Evolutionary conservation across 495 filamentous ascomycete genomes (phyloP), one percentile per base, ranked within the genome.

Genomic region (Xylaria sp.): DNA sequence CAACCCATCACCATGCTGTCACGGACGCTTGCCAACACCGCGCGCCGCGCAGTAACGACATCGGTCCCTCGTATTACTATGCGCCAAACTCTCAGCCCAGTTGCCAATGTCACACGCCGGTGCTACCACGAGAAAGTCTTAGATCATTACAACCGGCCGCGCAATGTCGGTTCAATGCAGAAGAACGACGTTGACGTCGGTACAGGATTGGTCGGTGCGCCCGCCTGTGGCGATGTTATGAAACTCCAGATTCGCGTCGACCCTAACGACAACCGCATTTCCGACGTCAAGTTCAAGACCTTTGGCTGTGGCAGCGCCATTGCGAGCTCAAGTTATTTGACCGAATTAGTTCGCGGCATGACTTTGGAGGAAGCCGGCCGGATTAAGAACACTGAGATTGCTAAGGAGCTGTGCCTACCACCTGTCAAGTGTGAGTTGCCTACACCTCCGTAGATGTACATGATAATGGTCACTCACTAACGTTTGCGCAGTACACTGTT

Each of bases 221-320:
- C 94, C 59, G 92, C 92, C 21, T 89, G 92, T 80, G 95, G 96
- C 82, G 95, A 98, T 82, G 95, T 98, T 73, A 99, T 99, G 93
- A 97, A 97, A 81, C 90, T 99, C 52, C 95, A 99, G 85, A 99
- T 99, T 82, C 91, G 93, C 67, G 97, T 99, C 75, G 93, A 98
- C 83, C 93, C 93, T 62, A 87, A 90, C 46, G 92, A 90, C 79
- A 91, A 97, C 77, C 94, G 90, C 67, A 99, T 99, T 81, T 89
- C 88, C 72, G 97, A 99, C 72, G 94, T 97, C 74, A 94, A 95
- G 80, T 97, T 97, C 88, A 97, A 99, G 90, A 98, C 97, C 0
- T 99, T 99, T 79, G 97, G 97, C 21, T 99, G 97, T 80, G 97
- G 97, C 21, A 93, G 90, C 52, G 97, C 97, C 41, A 99, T 99